Base-by-base conservation (phyloP, 2,329 filamentous ascomycete species). In the Colletotrichum tropicale region DNA sequence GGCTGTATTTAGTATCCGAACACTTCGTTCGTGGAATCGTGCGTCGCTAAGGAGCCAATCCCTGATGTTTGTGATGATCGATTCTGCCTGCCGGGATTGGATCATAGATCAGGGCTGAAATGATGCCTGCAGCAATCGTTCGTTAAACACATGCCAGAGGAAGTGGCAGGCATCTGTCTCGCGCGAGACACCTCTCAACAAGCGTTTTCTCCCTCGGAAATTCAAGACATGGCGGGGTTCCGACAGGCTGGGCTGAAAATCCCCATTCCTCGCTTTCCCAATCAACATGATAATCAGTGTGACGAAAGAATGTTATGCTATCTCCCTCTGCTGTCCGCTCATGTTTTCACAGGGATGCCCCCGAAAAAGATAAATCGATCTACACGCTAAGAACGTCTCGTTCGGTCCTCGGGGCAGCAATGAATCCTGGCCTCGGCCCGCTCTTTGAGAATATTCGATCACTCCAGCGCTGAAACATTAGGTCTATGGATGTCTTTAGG, bases 221-320 rank as follows among this genome's bases (percentile, higher is more conserved):
- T 48, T 48, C 2, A 48, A 48, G 43, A 21, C 18, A 48, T 48
- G 43, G 18, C 18, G 18, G 43, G 18, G 18, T 0, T 7, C 1
- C 18, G 10, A 48, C 9, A 48, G 43, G 43, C 43, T 48, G 43
- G 21, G 43, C 18, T 48, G 9, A 21, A 48, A 5, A 3, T 9
- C 0, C 7, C 38, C 43, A 48, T 48, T 48, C 18, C 43, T 48
- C 9, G 6, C 18, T 21, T 7, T n/a, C 18, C 43, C 43, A 12
- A 12, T 48, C 18, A 48, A 7, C 9, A 48, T 48, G 6, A 12
- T 21, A 12, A 48, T 6, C 18, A n/a, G 43, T 48, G 18, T 48
- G 1, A 48, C 3, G 3, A 48, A 12, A 21, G 43, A 48, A 48
- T 48, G 43, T 1, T 0, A 48, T 0, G 3, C 4, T 21, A 6